A percentile compares a stretch with the other conserved stretches of the same genome.
phyloP scores from a whole-genome alignment of 805 yeast species.

The Saturnispora bothae region DNA sequence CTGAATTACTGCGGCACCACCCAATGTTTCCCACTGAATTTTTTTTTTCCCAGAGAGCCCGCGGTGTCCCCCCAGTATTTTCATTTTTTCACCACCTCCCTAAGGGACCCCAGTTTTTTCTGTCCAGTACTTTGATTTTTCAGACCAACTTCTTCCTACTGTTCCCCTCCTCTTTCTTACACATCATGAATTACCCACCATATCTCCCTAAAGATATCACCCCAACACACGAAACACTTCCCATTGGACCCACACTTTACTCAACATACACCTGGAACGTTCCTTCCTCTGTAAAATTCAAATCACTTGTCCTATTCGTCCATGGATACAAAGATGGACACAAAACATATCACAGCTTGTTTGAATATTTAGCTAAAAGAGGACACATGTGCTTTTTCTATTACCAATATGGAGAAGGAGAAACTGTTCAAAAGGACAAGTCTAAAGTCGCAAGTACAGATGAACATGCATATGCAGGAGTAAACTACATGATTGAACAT shows the following conservation, averaged over 20 bases:
- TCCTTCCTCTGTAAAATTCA: constrained; percentile 16
- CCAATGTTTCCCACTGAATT: no score
- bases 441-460: constrained; percentile 48
- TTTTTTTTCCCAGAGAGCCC: no score
- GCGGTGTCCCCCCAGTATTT: no score
- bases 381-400: constrained; percentile 62
- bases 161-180: not conserved
- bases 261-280: constrained; percentile 15
- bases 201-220: constrained; percentile 8
- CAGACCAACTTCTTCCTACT: not conserved
- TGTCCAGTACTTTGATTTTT: no score
- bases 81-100: no score
- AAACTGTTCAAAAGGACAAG: constrained; percentile 42
- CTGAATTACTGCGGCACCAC: no score
- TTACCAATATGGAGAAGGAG: constrained; percentile 72
- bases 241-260: constrained; percentile 17
- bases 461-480: constrained; percentile 42
- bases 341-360: constrained; percentile 36
- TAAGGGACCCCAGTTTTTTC: no score
- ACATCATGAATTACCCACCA: constrained; percentile 9
- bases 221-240: constrained; percentile 7
- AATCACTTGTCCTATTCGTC: constrained; percentile 48
- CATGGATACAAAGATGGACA: constrained; percentile 68
- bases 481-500: constrained; percentile 44
- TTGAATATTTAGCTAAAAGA: constrained; percentile 38